Conservation (phyloP, 805 yeast species). For the Torulaspora franciscae region DNA sequence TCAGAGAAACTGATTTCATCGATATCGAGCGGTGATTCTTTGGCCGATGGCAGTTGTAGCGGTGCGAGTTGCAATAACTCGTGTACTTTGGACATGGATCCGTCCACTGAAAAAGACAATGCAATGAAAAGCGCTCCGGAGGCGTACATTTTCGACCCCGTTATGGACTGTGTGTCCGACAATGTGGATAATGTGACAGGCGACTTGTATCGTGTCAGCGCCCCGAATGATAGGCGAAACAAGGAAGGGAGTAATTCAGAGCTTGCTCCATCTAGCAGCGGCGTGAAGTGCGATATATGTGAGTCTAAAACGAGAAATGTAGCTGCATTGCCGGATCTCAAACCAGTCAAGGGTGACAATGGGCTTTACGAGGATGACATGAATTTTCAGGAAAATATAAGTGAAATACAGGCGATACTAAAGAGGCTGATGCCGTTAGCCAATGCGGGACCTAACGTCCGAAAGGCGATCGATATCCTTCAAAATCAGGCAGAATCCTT, state of each 20-base stretch:
- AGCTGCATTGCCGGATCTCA: slow-evolving; percentile 3
- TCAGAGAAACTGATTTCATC: not conserved
- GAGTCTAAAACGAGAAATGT: not conserved
- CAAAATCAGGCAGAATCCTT: slow-evolving; percentile 17
- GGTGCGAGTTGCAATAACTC: not conserved
- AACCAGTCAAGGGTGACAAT: slow-evolving; percentile 9
- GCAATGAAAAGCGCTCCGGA: slow-evolving; percentile 3
- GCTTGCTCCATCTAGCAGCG: not conserved
- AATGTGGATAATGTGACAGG: not conserved
- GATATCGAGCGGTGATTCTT: not conserved
- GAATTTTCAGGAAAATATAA: slow-evolving; percentile 16
- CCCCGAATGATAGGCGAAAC: not conserved
- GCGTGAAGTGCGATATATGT: not conserved
- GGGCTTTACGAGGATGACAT: slow-evolving; percentile 25
- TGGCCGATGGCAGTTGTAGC: not conserved
- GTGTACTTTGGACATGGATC: not conserved
- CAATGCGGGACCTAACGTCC: slow-evolving; percentile 9
- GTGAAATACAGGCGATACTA: slow-evolving; percentile 16
- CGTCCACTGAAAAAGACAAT: not conserved
- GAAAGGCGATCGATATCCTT: slow-evolving; percentile 17
- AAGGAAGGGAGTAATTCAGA: not conserved
- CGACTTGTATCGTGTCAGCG: not conserved
- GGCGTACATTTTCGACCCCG: slow-evolving; percentile 4
- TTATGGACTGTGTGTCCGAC: slow-evolving; percentile 4
- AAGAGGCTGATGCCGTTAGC: slow-evolving; percentile 16